Evolutionary conservation across 805 yeast genomes (phyloP).

Genomic region (Sugiyamaella lignohabitans): DNA sequence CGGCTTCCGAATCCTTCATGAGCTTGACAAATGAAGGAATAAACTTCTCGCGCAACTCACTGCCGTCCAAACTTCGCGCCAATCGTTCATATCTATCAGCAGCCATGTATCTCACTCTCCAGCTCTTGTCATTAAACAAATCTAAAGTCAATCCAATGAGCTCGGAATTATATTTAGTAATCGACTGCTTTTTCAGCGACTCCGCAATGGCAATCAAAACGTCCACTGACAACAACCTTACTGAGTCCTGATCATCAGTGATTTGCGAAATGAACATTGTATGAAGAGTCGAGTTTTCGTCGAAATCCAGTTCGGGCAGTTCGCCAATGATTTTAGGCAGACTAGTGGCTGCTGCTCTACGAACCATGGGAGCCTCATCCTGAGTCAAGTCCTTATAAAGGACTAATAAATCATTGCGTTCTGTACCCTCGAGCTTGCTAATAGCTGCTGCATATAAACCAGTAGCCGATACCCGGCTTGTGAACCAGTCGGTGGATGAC

Average conservation of each 20-base stretch:
- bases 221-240: conserved; percentile 82
- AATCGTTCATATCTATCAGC: conserved; percentile 85
- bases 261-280: conserved; percentile 74
- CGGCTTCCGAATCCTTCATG: conserved; percentile 91
- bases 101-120: conserved; percentile 98
- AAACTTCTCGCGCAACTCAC: conserved; percentile 48
- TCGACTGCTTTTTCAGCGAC: conserved; percentile 23
- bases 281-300: conserved; percentile 53
- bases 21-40: conserved; percentile 67
- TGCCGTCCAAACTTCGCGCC: conserved; percentile 55
- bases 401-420: conserved; percentile 54
- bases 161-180: conserved; percentile 21
- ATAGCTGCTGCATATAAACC: conserved; percentile 71
- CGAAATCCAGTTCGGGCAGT: conserved; percentile 33
- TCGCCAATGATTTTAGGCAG: conserved; percentile 68
- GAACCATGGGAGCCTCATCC: conserved; percentile 97
- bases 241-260: conserved; percentile 89
- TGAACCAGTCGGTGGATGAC: conserved; percentile 90
- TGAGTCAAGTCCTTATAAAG: conserved; percentile 63
- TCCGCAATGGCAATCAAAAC: conserved; percentile 72
- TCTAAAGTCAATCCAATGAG: conserved; percentile 47
- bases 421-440: conserved; percentile 28
- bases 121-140: conserved; percentile 79
- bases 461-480: conserved; percentile 83
- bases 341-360: conserved; percentile 85